phyloP scores from a whole-genome alignment of 2,329 filamentous ascomycete species.

The Talaromyces sp. region DNA sequence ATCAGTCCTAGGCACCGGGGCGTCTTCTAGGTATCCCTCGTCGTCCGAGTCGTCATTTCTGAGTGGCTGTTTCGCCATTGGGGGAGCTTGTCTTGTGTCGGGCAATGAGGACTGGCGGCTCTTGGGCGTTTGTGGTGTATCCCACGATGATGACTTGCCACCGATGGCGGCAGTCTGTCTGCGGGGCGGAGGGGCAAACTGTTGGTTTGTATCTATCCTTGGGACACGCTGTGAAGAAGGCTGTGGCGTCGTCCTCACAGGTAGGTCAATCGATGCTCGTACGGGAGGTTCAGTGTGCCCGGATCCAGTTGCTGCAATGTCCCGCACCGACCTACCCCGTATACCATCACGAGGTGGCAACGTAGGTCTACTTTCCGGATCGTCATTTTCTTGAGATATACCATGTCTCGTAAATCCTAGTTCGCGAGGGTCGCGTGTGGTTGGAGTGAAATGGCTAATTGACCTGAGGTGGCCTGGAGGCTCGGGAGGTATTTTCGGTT shows the following conservation, averaged over 20 bases:
- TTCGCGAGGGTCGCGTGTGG: constrained; percentile 17
- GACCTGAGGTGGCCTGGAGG: constrained; percentile 6
- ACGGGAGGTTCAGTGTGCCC: constrained; percentile 1
- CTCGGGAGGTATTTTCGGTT: constrained; percentile 2
- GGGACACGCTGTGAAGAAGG: constrained; percentile 14
- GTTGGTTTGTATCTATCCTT: constrained; percentile 15
- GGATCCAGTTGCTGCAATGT: constrained; percentile 1
- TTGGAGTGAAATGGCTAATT: constrained; percentile 25
- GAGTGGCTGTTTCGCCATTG: not conserved
- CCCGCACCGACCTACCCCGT: constrained; percentile 14
- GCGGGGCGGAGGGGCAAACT: constrained; percentile 29
- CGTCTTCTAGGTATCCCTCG: constrained; percentile 43
- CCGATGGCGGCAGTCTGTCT: constrained; percentile 19
- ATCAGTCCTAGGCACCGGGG: constrained; percentile 51
- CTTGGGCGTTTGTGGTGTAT: constrained; percentile 13
- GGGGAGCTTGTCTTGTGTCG: constrained; percentile 15
- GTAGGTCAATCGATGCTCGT: constrained; percentile 14
- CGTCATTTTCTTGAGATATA: constrained; percentile 21
- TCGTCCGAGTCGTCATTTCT: constrained; percentile 47
- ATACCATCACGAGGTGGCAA: constrained; percentile 39
- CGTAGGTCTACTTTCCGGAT: constrained; percentile 43
- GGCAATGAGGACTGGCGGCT: constrained; percentile 19
- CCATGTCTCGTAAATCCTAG: constrained; percentile 44
- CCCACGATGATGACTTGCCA: constrained; percentile 11
- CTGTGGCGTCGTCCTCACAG: constrained; percentile 9